Evolutionary conservation across 371 early-diverging fungal genomes (phyloP).

Genomic region (Mucor irregularis): DNA sequence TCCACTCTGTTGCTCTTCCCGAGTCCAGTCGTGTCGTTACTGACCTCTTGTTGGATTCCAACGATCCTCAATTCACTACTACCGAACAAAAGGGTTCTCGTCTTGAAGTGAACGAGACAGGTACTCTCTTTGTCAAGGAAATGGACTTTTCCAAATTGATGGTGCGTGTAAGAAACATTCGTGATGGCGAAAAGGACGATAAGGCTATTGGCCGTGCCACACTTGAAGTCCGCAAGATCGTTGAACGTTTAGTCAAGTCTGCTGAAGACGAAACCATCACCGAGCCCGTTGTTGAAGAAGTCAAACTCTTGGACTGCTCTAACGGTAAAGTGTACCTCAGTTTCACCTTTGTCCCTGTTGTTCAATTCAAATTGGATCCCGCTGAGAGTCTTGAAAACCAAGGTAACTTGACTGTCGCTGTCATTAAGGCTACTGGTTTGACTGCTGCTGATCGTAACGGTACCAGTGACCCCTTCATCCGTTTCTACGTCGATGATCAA

Average conservation of each 20-base stretch:
- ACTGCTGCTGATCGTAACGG: conserved; percentile 60
- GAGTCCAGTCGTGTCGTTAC: conserved; percentile 26
- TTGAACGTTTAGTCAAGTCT: conserved; percentile 14
- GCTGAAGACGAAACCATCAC: conserved; percentile 16
- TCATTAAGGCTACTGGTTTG: conserved; percentile 45
- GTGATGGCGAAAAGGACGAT: conserved; percentile 43
- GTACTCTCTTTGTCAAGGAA: conserved; percentile 50
- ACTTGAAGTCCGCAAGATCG: conserved; percentile 31
- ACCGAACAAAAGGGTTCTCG: conserved; percentile 37
- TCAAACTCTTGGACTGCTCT: conserved; percentile 26
- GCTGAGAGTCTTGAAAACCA: conserved; percentile 53
- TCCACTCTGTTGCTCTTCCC: conserved; percentile 31
- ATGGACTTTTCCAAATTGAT: conserved; percentile 47
- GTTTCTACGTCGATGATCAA: conserved; percentile 70
- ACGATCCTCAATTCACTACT: conserved; percentile 45
- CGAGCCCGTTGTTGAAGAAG: conserved; percentile 24
- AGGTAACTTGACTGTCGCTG: conserved; percentile 47
- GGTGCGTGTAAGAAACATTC: conserved; percentile 34
- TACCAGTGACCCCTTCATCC: conserved; percentile 83
- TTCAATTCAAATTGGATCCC: conserved; percentile 47
- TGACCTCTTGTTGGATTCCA: conserved; percentile 44
- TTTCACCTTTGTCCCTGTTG: conserved; percentile 42
- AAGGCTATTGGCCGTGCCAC: conserved; percentile 20
- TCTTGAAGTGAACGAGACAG: conserved; percentile 44
- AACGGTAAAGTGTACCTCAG: conserved; percentile 38